A percentile compares a stretch with the other conserved stretches of the same genome.
phyloP scores from a whole-genome alignment of 2,329 filamentous ascomycete genomes.

The Fusarium buharicum region DNA sequence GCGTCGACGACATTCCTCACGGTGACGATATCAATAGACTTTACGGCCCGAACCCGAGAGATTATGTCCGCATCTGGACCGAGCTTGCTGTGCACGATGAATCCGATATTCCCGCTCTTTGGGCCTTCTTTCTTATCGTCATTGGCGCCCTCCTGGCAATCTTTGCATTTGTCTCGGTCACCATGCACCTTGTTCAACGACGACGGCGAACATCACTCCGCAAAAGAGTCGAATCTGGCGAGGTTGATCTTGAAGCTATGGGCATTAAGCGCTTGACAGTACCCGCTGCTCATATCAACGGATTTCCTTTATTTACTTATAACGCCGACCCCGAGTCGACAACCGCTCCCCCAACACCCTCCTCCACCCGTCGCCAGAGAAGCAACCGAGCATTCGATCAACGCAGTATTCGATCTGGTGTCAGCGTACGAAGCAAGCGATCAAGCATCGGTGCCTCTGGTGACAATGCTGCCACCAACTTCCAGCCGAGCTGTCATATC shows the following conservation, averaged over 20 bases:
- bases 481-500: constrained; percentile 88
- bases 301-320: constrained; percentile 84
- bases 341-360: constrained; percentile 52
- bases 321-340: constrained; percentile 62
- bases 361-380: constrained; percentile 47
- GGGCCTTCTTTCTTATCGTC: constrained; percentile 80
- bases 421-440: constrained; percentile 52
- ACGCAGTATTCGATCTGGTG: constrained; percentile 45
- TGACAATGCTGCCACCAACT: constrained; percentile 62
- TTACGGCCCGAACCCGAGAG: constrained; percentile 65
- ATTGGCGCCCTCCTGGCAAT: constrained; percentile 76
- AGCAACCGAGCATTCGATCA: constrained; percentile 48
- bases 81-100: constrained; percentile 61
- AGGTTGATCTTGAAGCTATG: constrained; percentile 86
- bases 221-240: constrained; percentile 77
- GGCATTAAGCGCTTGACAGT: constrained; percentile 86
- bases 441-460: constrained; percentile 50
- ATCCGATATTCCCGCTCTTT: constrained; percentile 74
- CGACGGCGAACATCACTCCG: constrained; percentile 74
- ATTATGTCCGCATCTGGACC: constrained; percentile 71
- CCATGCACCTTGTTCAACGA: constrained; percentile 82
- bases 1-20: constrained; percentile 70
- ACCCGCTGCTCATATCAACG: constrained; percentile 74
- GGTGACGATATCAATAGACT: constrained; percentile 65
- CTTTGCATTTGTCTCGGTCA: constrained; percentile 71